A percentile compares a stretch with the other conserved stretches of the same genome.
Conservation (phyloP, 495 filamentous ascomycete species). For the Apodospora peruviana region DNA sequence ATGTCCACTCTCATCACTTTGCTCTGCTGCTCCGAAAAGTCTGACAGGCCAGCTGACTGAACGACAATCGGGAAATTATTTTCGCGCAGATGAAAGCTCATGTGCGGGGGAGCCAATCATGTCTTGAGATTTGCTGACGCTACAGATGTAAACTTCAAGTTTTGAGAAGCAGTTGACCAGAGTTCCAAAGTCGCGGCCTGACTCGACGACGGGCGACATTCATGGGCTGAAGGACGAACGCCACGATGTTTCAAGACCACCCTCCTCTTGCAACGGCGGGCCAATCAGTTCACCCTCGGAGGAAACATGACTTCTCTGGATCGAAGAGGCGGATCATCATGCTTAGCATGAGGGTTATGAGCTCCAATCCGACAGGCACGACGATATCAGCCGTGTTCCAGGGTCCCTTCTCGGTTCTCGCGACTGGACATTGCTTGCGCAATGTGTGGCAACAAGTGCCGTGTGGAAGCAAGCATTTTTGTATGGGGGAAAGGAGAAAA, state of each 20-base stretch:
- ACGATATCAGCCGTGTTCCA: not conserved
- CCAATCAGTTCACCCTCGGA: not conserved
- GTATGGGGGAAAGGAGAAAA: no score
- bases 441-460: not conserved
- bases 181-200: no score
- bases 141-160: not conserved
- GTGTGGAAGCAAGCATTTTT: no score
- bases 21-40: no score
- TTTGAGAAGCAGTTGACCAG: not conserved
- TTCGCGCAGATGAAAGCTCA: not conserved
- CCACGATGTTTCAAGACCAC: constrained; percentile 16
- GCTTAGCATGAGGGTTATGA: not conserved
- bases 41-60: no score
- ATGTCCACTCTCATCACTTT: no score
- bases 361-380: not conserved
- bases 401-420: not conserved
- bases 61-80: not conserved
- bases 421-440: not conserved
- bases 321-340: not conserved
- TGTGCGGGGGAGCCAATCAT: not conserved
- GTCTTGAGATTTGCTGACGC: not conserved
- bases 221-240: no score
- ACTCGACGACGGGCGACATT: no score
- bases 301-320: not conserved
- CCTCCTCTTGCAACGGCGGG: not conserved